A percentile compares a stretch with the other conserved stretches of the same genome.
Evolutionary conservation across 208 protist species (phyloP).

Genomic region (Acanthamoeba comandoni): DNA sequence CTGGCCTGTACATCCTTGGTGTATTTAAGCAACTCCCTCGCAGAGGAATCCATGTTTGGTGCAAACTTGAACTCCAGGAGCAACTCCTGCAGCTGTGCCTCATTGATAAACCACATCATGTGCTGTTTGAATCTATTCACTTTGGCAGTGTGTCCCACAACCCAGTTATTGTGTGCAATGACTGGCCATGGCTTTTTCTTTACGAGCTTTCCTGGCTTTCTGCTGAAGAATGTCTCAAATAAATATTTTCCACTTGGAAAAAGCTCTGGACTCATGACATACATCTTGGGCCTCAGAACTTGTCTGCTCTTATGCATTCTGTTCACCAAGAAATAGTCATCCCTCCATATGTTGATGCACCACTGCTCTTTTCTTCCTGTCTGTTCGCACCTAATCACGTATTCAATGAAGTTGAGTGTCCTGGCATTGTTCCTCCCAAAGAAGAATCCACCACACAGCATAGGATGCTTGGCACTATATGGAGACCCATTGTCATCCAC

Average conservation of each 20-base stretch:
- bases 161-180: constrained; percentile 49
- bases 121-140: neutral
- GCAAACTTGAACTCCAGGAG: no score
- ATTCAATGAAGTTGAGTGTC: neutral
- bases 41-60: no score
- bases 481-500: neutral
- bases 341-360: constrained; percentile 1
- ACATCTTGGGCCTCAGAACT: neutral
- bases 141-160: constrained; percentile 13
- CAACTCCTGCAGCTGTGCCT: no score
- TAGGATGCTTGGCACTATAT: neutral
- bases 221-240: constrained; percentile 3
- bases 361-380: constrained; percentile 1
- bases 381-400: constrained; percentile 1
- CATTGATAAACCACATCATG: no score
- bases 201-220: neutral
- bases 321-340: neutral
- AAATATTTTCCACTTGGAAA: constrained; percentile 8
- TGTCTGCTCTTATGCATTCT: no score
- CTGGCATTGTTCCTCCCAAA: constrained; percentile 14
- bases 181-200: constrained; percentile 3
- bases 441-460: constrained; percentile 28
- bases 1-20: no score
- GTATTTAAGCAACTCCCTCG: no score
- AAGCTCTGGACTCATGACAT: neutral